A percentile compares a stretch with the other conserved stretches of the same genome.
These are phyloP conservation scores for Conticribra guillardii DNA, from an alignment of 108 stramenopile species.

Conservation along the genomic window DNA sequence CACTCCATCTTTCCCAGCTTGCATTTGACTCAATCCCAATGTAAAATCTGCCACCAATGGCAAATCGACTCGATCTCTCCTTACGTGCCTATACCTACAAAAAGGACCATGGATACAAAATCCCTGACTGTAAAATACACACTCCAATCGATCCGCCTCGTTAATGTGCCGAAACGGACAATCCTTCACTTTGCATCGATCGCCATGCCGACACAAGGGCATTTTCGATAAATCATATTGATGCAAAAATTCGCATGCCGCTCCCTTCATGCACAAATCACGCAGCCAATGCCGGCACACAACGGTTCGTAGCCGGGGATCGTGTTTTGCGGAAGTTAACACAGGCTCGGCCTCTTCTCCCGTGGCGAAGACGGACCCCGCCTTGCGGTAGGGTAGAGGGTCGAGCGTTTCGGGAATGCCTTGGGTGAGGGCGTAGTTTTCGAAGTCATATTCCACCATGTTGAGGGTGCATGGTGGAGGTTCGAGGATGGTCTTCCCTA, in stretches of 20 bases:
- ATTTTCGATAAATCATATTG: constrained; percentile 92
- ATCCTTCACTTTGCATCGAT: constrained; percentile 89
- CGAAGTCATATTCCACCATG: constrained; percentile 87
- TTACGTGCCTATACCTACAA: constrained; percentile 90
- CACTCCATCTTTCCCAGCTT: constrained; percentile 78
- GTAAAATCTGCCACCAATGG: constrained; percentile 88
- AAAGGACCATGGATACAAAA: constrained; percentile 95
- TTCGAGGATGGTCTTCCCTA: constrained; percentile 38
- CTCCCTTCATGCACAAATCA: constrained; percentile 95
- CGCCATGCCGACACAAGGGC: constrained; percentile 92
- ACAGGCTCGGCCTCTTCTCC: constrained; percentile 74
- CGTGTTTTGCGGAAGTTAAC: constrained; percentile 83
- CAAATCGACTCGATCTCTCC: constrained; percentile 70
- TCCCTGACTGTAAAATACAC: constrained; percentile 93
- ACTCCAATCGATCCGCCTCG: constrained; percentile 91
- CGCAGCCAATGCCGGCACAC: constrained; percentile 96
- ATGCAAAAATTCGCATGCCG: constrained; percentile 93
- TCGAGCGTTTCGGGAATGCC: constrained; percentile 91
- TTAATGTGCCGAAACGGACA: constrained; percentile 92
- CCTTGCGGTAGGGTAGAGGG: constrained; percentile 88
- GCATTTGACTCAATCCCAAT: constrained; percentile 88
- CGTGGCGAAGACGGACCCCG: constrained; percentile 83
- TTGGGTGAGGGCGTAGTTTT: constrained; percentile 82
- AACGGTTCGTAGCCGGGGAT: constrained; percentile 91
- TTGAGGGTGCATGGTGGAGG: constrained; percentile 49